phyloP scores from a whole-genome alignment of 768 basidiomycete species.

The Pholiota microspora region DNA sequence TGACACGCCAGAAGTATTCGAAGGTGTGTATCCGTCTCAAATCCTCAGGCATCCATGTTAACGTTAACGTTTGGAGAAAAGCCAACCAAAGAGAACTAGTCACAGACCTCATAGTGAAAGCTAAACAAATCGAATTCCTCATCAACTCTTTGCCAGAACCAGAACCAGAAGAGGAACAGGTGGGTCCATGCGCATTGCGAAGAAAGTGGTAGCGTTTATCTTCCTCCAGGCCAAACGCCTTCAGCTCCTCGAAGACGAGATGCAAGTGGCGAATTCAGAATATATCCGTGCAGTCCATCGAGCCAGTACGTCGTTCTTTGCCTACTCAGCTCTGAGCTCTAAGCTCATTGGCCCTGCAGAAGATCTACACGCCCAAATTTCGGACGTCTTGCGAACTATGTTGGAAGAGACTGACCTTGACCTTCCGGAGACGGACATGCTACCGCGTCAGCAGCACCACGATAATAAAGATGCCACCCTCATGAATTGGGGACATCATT shows the following conservation, averaged over 20 bases:
- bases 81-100: conserved; percentile 86
- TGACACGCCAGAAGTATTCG: conserved; percentile 71
- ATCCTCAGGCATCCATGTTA: not conserved
- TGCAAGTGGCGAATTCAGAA: conserved; percentile 71
- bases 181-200: conserved; percentile 22
- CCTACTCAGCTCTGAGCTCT: not conserved
- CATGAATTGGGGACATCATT: too few relatives aligned
- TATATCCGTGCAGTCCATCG: conserved; percentile 71
- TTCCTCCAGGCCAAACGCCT: conserved; percentile 59
- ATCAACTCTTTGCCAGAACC: conserved; percentile 78
- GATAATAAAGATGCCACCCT: too few relatives aligned
- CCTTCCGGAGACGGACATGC: too few relatives aligned
- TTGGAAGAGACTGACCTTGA: conserved; percentile 48
- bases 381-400: conserved; percentile 56
- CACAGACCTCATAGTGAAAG: conserved; percentile 77
- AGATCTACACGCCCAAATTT: conserved; percentile 56
- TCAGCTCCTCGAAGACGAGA: conserved; percentile 63
- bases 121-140: conserved; percentile 85
- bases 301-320: conserved; percentile 64
- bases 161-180: conserved; percentile 78
- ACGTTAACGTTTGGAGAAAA: conserved; percentile 29
- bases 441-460: not conserved
- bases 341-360: conserved; percentile 32
- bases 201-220: not conserved
- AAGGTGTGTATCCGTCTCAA: conserved; percentile 43